Evolutionary conservation across 2,329 filamentous ascomycete species (phyloP).

Genomic region (Parastagonospora avenae): DNA sequence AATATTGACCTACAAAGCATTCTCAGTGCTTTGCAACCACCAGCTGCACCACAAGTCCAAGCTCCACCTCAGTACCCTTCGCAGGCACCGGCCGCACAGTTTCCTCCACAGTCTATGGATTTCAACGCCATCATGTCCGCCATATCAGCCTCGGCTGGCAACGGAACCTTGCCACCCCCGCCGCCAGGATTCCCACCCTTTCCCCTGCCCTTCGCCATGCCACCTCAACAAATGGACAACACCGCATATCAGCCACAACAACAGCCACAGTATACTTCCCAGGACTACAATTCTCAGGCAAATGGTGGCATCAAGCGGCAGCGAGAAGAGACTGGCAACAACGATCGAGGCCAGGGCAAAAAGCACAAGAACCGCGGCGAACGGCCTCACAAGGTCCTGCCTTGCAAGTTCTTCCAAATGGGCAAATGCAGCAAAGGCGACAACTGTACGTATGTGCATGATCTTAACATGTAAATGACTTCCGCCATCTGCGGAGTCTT

Average conservation of each 20-base stretch:
- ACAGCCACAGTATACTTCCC: constrained; percentile 28
- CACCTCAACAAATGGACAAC: constrained; percentile 22
- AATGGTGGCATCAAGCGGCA: constrained; percentile 44
- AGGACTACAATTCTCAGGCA: constrained; percentile 32
- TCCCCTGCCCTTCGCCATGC: constrained; percentile 17
- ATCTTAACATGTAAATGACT: constrained; percentile 39
- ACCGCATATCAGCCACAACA: constrained; percentile 11
- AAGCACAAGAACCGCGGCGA: constrained; percentile 29
- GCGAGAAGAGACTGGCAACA: constrained; percentile 36
- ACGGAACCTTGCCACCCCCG: constrained; percentile 24
- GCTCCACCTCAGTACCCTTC: constrained; percentile 14
- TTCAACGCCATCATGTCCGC: constrained; percentile 28
- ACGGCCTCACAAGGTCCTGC: constrained; percentile 48
- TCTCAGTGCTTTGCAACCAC: constrained; percentile 34
- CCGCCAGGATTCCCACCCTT: constrained; percentile 27
- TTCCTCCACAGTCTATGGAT: constrained; percentile 22
- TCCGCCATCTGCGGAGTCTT: too few relatives aligned
- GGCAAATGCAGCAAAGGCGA: constrained; percentile 75
- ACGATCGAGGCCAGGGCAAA: constrained; percentile 59
- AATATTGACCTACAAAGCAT: constrained; percentile 33
- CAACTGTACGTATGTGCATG: constrained; percentile 75
- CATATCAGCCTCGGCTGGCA: constrained; percentile 26
- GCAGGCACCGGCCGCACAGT: constrained; percentile 18
- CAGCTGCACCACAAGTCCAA: constrained; percentile 15
- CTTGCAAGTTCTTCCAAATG: constrained; percentile 72